phyloP scores from a whole-genome alignment of 352 stramenopile genomes.

The Pilasporangium apinafurcum region DNA sequence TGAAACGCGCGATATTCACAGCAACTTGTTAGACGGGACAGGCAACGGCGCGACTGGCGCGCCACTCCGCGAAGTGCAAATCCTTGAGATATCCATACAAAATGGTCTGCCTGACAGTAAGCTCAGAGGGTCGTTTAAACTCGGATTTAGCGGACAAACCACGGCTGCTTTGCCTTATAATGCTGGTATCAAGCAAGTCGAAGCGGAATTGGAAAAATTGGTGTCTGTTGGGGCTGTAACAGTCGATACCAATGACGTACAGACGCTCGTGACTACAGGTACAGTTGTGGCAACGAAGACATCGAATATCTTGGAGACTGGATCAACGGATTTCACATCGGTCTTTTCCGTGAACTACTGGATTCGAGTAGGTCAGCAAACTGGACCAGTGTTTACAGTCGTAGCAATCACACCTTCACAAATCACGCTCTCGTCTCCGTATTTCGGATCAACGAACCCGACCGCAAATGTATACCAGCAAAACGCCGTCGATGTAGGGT shows the following conservation, averaged over 20 bases:
- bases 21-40: constrained; percentile 87
- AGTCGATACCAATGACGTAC: constrained; percentile 87
- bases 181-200: constrained; percentile 69
- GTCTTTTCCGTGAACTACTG: constrained; percentile 86
- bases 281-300: constrained; percentile 75
- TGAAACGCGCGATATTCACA: constrained; percentile 87
- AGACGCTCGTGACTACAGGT: constrained; percentile 41
- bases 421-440: constrained; percentile 88
- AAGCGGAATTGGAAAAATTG: constrained; percentile 80
- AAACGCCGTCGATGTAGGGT: constrained; percentile 26
- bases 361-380: constrained; percentile 84
- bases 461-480: constrained; percentile 84
- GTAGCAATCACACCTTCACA: constrained; percentile 41
- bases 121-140: constrained; percentile 67
- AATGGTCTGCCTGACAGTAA: constrained; percentile 14
- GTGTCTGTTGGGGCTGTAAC: constrained; percentile 75
- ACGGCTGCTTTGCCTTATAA: constrained; percentile 50
- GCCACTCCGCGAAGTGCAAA: constrained; percentile 86
- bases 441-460: constrained; percentile 44
- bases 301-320: constrained; percentile 60
- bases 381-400: constrained; percentile 86
- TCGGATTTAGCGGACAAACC: constrained; percentile 62
- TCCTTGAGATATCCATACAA: constrained; percentile 80
- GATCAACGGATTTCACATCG: constrained; percentile 34
- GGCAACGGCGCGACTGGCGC: constrained; percentile 40